phyloP scores from a whole-genome alignment of 2,329 filamentous ascomycete genomes.

The Aspergillus ruber region DNA sequence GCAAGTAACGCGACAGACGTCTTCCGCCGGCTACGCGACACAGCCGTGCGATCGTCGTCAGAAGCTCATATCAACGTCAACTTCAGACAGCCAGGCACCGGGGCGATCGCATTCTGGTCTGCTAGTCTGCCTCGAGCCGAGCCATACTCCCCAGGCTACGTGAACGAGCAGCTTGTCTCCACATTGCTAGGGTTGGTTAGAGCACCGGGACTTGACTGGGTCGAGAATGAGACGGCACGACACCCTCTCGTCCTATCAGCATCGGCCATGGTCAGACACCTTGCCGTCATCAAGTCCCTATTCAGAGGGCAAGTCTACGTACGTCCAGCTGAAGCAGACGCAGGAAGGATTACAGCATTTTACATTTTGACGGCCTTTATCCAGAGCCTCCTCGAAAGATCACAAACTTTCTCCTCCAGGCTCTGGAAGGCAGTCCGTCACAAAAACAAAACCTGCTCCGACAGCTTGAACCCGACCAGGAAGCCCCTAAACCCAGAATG shows the following conservation, averaged over 20 bases:
- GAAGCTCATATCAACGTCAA: constrained; percentile 7
- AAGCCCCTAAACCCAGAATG: constrained; percentile 8
- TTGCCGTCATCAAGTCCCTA: constrained; percentile 12
- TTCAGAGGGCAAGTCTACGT: constrained; percentile 7
- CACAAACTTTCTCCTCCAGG: constrained; percentile 8
- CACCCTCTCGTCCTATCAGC: constrained; percentile 8
- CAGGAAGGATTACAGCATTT: constrained; percentile 9
- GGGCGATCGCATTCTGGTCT: constrained; percentile 4
- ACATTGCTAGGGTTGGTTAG: constrained; percentile 4
- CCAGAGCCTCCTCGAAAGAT: constrained; percentile 11
- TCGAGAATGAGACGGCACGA: neutral
- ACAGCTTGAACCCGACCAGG: neutral
- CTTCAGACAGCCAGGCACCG: constrained; percentile 7
- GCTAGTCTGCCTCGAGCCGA: constrained; percentile 3
- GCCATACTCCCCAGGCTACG: constrained; percentile 1
- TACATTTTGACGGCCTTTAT: constrained; percentile 11
- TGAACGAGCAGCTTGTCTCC: constrained; percentile 5
- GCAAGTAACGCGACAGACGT: constrained; percentile 1
- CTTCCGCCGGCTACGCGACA: constrained; percentile 2
- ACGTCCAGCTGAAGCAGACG: constrained; percentile 3
- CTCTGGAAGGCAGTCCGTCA: constrained; percentile 9
- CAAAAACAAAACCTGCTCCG: constrained; percentile 2
- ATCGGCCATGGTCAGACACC: constrained; percentile 8
- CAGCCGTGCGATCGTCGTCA: neutral
- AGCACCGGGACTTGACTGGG: constrained; percentile 1